Evolutionary conservation across 345 rosid genomes (phyloP).

Genomic region (Lepidium didymum): DNA sequence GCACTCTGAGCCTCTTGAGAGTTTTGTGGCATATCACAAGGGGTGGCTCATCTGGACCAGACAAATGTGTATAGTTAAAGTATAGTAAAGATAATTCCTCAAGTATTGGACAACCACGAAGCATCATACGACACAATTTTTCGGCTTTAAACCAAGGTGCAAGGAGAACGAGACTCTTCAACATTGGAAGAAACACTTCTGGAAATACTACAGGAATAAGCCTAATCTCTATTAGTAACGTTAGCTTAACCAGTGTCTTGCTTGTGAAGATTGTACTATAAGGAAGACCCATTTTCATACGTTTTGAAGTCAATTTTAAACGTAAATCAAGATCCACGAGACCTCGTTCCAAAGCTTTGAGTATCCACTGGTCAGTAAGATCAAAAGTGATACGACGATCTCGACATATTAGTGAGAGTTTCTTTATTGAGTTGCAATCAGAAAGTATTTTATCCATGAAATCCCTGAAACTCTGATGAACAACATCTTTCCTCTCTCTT

Average conservation of each 20-base stretch:
- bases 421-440: background rate
- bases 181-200: background rate
- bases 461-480: background rate
- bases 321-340: background rate
- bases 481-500: background rate
- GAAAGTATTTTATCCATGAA: background rate
- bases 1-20: background rate
- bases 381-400: background rate
- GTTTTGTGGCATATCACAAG: background rate
- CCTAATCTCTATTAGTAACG: no score
- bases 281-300: no score
- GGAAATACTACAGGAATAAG: no score
- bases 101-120: background rate
- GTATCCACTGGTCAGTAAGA: background rate
- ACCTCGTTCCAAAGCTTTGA: background rate
- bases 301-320: background rate
- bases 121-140: background rate
- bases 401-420: background rate
- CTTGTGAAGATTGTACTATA: no score
- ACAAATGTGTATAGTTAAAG: background rate
- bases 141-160: background rate
- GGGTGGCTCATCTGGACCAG: background rate
- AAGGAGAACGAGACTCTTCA: background rate
- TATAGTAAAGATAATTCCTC: background rate
- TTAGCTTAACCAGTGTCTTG: no score